A percentile compares a stretch with the other conserved stretches of the same genome.
These are phyloP conservation scores for Cytospora chrysosperma DNA, from an alignment of 2,329 filamentous ascomycete genomes.

Conservation along the genomic window DNA sequence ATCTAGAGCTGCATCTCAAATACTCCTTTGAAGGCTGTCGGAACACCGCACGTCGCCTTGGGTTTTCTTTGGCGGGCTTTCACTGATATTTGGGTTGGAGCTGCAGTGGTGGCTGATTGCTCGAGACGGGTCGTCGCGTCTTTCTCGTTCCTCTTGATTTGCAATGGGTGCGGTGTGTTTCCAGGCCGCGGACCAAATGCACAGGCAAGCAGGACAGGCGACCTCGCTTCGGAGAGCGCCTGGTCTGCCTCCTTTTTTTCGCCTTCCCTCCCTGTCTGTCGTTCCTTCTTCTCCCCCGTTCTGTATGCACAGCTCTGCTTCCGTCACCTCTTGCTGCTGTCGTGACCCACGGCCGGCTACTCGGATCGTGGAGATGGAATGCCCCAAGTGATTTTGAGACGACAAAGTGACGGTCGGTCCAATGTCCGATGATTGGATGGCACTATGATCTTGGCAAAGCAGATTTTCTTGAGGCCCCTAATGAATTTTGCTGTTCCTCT, in stretches of 20 bases:
- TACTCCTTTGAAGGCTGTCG: neutral
- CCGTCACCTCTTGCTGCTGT: constrained; percentile 10
- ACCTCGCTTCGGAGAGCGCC: constrained; percentile 6
- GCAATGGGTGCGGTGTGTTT: neutral
- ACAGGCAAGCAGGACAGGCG: constrained; percentile 4
- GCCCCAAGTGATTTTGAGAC: neutral
- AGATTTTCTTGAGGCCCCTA: neutral
- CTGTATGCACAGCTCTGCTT: constrained; percentile 13
- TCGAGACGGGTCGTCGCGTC: neutral
- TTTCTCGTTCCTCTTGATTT: neutral
- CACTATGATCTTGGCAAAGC: neutral
- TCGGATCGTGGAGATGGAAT: constrained; percentile 9
- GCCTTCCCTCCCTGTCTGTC: too few species aligned
- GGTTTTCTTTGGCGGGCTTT: neutral
- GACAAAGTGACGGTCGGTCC: neutral
- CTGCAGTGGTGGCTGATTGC: neutral
- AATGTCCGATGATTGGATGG: neutral
- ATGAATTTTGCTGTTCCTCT: neutral
- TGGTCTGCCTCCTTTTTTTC: neutral
- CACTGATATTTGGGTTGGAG: constrained; percentile 5
- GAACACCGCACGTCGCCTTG: neutral
- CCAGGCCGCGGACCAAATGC: neutral
- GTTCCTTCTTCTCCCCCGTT: neutral
- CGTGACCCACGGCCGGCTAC: constrained; percentile 12
- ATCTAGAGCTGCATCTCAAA: constrained; percentile 4